phyloP scores from a whole-genome alignment of 805 yeast genomes.

The Clavispora vitiphila region DNA sequence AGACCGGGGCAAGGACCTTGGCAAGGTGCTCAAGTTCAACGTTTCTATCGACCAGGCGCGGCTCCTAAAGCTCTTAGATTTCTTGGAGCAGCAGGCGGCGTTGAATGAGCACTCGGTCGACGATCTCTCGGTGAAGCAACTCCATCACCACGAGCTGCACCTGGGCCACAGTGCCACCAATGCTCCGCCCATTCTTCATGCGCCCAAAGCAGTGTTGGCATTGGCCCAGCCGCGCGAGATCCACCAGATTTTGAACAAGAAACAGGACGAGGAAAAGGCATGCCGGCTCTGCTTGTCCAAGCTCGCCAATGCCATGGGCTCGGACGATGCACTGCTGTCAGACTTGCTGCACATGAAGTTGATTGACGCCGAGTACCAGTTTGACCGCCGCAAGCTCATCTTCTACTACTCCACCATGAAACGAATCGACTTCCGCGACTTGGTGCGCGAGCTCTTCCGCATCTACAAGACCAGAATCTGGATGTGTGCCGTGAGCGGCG shows the following conservation, averaged over 20 bases:
- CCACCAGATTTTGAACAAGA: conserved; percentile 51
- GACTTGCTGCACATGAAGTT: conserved; percentile 50
- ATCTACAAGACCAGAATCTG: conserved; percentile 77
- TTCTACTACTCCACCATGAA: conserved; percentile 52
- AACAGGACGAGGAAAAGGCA: conserved; percentile 63
- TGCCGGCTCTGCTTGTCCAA: conserved; percentile 55
- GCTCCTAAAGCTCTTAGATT: conserved; percentile 57
- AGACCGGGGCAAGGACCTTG: conserved; percentile 75
- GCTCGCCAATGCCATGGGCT: conserved; percentile 35
- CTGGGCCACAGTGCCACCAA: conserved; percentile 3
- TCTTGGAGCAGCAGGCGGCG: conserved; percentile 68
- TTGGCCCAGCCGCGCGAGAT: conserved; percentile 61
- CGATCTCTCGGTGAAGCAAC: conserved; percentile 23
- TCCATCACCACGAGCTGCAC: conserved; percentile 5
- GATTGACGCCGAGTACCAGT: conserved; percentile 75
- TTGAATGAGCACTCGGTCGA: conserved; percentile 29
- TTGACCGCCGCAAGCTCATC: conserved; percentile 71
- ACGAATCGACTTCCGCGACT: conserved; percentile 67
- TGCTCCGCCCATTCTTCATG: conserved; percentile 48
- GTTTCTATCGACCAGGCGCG: conserved; percentile 65
- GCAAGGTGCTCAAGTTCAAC: conserved; percentile 54
- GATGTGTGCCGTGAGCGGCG: conserved; percentile 66
- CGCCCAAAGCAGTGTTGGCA: conserved; percentile 64
- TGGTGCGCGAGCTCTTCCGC: conserved; percentile 69
- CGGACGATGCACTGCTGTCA: conserved; percentile 4